Evolutionary conservation across 1,139 yeast genomes (phyloP), one percentile per base, ranked within the genome.

Genomic region (Saccharomyces uvarum): DNA sequence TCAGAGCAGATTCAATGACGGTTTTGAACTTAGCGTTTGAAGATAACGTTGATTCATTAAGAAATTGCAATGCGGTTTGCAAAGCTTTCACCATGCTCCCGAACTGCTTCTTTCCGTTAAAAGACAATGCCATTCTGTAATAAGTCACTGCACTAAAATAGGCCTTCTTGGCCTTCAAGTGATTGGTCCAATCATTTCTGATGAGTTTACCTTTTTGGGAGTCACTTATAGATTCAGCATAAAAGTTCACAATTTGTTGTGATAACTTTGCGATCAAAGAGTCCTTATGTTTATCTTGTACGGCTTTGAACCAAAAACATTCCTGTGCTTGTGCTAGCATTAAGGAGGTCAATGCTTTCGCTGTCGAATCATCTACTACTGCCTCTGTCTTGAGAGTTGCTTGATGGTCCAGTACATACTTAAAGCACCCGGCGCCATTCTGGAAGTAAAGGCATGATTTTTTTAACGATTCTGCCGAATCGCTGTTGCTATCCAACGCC

Each of bases 271-370:
- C 77, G 4, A 89, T 71, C 2, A 83, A 75, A 0, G 84, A 73
- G 64, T 86, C 82, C 63, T 84, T 86, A 64, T 82, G 69, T 2
- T 75, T 73, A n/a, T 77, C 78, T 41, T 73, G 68, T 0, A 80
- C 70, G 0, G 96, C 91, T 63, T 84, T 84, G 52, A 79, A 82
- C 96, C 97, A 90, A 54, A 86, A 82, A 9, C 82, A 77, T 65
- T 91, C 97, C 68, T 90, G 97, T 0, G 97, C 95, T 63, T 89
- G 96, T 0, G 95, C 95, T 46, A 87, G 66, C 80, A 82, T 80
- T 24, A 89, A 62, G n/a, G 56, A 57, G 42, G 74, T 63, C 48
- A 83, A 64, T 2, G 80, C 70, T 6, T 70, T 70, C 13, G 81
- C 61, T 0, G 81, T 75, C n/a, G 73, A 73, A 0, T 59, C 51